phyloP scores from a whole-genome alignment of 768 basidiomycete genomes.

The Hygrophoropsis aurantiaca region DNA sequence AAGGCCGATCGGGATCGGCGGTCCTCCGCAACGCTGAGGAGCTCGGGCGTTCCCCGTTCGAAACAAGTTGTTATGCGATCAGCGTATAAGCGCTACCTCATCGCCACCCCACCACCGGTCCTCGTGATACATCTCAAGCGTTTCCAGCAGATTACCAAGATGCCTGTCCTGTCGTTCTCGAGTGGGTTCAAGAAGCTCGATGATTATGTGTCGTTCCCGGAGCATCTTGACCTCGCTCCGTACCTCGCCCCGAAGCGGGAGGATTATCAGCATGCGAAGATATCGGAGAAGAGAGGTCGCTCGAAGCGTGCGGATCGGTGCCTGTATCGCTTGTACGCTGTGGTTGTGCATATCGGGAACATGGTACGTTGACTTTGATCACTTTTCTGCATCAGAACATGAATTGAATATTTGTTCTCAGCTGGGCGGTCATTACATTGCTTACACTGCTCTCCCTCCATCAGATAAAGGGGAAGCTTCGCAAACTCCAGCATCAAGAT shows the following conservation, averaged over 20 bases:
- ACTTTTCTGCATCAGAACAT: not conserved
- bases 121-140: slow-evolving; percentile 93
- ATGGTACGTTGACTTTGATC: slow-evolving; percentile 54
- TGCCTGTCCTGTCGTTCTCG: slow-evolving; percentile 59
- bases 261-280: slow-evolving; percentile 56
- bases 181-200: slow-evolving; percentile 87
- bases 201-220: slow-evolving; percentile 89
- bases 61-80: slow-evolving; percentile 75
- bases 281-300: slow-evolving; percentile 20
- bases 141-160: slow-evolving; percentile 82
- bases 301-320: slow-evolving; percentile 37
- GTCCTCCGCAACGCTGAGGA: slow-evolving; percentile 30
- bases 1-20: slow-evolving; percentile 17
- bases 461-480: slow-evolving; percentile 16
- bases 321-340: slow-evolving; percentile 73
- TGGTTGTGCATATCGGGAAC: slow-evolving; percentile 84
- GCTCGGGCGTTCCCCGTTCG: slow-evolving; percentile 33
- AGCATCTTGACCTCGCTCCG: slow-evolving; percentile 79
- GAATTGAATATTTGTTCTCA: slow-evolving; percentile 25
- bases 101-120: slow-evolving; percentile 80
- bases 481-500: slow-evolving; percentile 3
- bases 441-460: slow-evolving; percentile 74
- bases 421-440: slow-evolving; percentile 89
- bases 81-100: slow-evolving; percentile 94
- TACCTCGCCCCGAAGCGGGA: slow-evolving; percentile 83